These are phyloP conservation scores for Trypanosoma brucei DNA, from an alignment of 208 protist species.

Conservation along the genomic window DNA sequence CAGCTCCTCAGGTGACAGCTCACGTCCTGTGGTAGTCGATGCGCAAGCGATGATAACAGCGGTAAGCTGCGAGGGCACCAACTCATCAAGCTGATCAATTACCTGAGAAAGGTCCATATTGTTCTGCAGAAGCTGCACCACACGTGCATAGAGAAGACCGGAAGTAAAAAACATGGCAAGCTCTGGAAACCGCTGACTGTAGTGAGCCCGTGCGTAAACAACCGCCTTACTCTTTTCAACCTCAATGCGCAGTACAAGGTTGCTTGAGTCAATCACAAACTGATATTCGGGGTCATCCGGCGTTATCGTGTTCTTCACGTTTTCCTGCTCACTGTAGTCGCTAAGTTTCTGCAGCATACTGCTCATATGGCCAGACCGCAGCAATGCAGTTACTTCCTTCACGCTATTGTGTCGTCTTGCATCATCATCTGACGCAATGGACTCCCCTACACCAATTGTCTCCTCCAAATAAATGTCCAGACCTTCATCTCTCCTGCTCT, in stretches of 20 bases:
- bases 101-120: constrained; percentile 67
- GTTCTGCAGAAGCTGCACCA: constrained; percentile 82
- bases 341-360: constrained; percentile 66
- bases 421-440: constrained; percentile 63
- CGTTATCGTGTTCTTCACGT: constrained; percentile 73
- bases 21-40: constrained; percentile 79
- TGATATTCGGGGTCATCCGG: constrained; percentile 84
- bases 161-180: constrained; percentile 86
- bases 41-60: constrained; percentile 83
- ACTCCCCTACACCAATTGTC: constrained; percentile 18
- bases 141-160: constrained; percentile 78
- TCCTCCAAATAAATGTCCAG: constrained; percentile 32
- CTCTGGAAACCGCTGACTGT: constrained; percentile 83
- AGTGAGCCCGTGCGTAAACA: constrained; percentile 86
- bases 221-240: constrained; percentile 84
- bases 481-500: constrained; percentile 5
- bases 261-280: constrained; percentile 87
- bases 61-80: constrained; percentile 82
- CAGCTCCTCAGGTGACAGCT: constrained; percentile 54
- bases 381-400: constrained; percentile 69
- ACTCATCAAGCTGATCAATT: constrained; percentile 66
- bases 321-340: constrained; percentile 64
- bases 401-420: constrained; percentile 76
- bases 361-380: constrained; percentile 74
- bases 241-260: constrained; percentile 82